A percentile compares a stretch with the other conserved stretches of the same genome.
Evolutionary conservation across 139 green algal genomes (phyloP).

Genomic region (Coccomyxa sp.): DNA sequence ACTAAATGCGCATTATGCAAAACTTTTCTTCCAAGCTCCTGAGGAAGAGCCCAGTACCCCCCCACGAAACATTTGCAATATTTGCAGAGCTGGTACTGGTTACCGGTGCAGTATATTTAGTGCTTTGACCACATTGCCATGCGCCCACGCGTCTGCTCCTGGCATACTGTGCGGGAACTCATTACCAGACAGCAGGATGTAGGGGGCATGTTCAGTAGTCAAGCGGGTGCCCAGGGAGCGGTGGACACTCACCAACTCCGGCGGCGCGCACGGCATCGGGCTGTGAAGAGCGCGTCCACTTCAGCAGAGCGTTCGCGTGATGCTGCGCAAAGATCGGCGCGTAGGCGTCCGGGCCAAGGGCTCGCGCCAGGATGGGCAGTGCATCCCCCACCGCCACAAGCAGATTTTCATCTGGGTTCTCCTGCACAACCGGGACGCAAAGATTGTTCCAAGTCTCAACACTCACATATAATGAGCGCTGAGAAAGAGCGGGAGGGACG

Average conservation of each 20-base stretch:
- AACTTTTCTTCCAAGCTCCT: neutral
- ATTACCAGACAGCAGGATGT: neutral
- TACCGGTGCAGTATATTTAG: neutral
- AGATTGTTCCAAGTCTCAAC: neutral
- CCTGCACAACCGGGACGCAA: neutral
- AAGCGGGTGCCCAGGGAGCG: neutral
- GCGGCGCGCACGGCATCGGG: slow-evolving; percentile 34
- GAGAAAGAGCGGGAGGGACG: neutral
- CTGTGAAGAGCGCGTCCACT: slow-evolving; percentile 30
- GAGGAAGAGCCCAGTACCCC: neutral
- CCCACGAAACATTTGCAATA: neutral
- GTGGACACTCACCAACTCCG: slow-evolving; percentile 34
- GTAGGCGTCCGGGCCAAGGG: slow-evolving; percentile 45
- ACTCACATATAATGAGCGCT: no score
- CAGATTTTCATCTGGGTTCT: slow-evolving; percentile 54
- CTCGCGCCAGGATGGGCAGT: slow-evolving; percentile 44
- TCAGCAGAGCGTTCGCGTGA: slow-evolving; percentile 45
- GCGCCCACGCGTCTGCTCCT: neutral
- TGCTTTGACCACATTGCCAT: neutral
- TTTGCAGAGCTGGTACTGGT: neutral
- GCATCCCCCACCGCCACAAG: slow-evolving; percentile 55
- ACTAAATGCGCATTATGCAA: neutral
- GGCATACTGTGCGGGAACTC: neutral
- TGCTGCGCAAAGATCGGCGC: slow-evolving; percentile 45
- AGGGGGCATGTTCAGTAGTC: neutral